A percentile compares a stretch with the other conserved stretches of the same genome.
These are phyloP conservation scores for Bruguiera parviflora DNA, from an alignment of 345 rosid species.

Conservation along the genomic window DNA sequence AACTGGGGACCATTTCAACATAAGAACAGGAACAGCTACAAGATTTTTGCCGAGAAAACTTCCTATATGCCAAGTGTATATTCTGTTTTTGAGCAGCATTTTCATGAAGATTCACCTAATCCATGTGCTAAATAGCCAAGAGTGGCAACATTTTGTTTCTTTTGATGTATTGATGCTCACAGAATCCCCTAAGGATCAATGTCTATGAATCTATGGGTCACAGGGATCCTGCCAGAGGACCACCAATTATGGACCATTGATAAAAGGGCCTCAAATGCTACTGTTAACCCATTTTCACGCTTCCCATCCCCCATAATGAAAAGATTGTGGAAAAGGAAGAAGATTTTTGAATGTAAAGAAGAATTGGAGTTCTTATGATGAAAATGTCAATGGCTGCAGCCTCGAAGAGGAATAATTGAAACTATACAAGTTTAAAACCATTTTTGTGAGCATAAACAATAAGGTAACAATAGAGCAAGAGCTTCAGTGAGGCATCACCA, in stretches of 20 bases:
- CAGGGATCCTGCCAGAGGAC: constrained; percentile 29
- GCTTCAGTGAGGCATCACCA: not conserved
- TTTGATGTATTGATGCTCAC: constrained; percentile 16
- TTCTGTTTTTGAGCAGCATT: constrained; percentile 13
- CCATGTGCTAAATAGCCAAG: constrained; percentile 13
- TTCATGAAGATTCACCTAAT: constrained; percentile 25
- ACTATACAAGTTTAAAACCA: not conserved
- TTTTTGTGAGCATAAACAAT: not conserved
- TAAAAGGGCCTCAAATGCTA: constrained; percentile 9
- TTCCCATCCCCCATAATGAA: constrained; percentile 4
- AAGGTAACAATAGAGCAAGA: not conserved
- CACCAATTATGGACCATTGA: constrained; percentile 28
- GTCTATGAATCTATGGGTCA: constrained; percentile 20
- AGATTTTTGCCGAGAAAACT: constrained; percentile 19
- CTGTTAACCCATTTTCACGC: constrained; percentile 22
- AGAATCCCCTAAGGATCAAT: constrained; percentile 20
- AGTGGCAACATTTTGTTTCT: constrained; percentile 29
- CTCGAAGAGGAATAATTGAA: not conserved
- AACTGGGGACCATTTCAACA: constrained; percentile 48
- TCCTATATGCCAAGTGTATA: constrained; percentile 17
- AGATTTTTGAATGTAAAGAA: constrained; percentile 12
- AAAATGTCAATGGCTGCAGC: too few species aligned
- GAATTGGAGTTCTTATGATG: constrained; percentile 1
- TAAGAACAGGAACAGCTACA: constrained; percentile 25
- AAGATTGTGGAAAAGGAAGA: constrained; percentile 6